These are phyloP conservation scores for Saussurea involucrata DNA, from an alignment of 129 eudicot species.

Conservation along the genomic window DNA sequence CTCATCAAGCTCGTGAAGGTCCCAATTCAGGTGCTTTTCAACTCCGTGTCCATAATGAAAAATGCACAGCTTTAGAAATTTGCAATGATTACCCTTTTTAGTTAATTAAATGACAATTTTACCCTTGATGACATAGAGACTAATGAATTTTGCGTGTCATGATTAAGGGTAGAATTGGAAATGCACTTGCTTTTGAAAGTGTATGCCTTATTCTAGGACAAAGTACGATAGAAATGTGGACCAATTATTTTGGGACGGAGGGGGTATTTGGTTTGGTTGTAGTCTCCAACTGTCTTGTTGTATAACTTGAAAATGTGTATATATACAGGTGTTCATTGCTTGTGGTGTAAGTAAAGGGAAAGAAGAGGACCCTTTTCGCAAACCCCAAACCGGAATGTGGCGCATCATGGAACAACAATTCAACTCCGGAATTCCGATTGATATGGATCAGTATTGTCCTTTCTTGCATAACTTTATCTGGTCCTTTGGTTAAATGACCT, in stretches of 20 bases:
- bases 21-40: constrained; percentile 72
- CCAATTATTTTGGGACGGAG: no score
- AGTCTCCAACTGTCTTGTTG: background rate
- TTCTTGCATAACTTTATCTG: constrained; percentile 11
- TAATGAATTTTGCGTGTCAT: background rate
- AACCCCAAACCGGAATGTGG: constrained; percentile 97
- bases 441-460: constrained; percentile 64
- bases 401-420: constrained; percentile 76
- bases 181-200: background rate
- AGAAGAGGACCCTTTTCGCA: constrained; percentile 77
- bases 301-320: background rate
- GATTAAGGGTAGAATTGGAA: background rate
- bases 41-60: background rate
- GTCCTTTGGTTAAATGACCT: background rate
- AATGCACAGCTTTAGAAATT: background rate
- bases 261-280: no score
- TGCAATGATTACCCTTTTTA: background rate
- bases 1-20: constrained; percentile 67
- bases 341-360: constrained; percentile 71
- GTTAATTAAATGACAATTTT: background rate
- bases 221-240: no score
- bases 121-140: background rate
- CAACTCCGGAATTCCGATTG: constrained; percentile 72
- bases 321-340: constrained; percentile 75
- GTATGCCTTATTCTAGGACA: no score